Conservation (phyloP, 352 stramenopile genomes). For the Albugo laibachii region DNA sequence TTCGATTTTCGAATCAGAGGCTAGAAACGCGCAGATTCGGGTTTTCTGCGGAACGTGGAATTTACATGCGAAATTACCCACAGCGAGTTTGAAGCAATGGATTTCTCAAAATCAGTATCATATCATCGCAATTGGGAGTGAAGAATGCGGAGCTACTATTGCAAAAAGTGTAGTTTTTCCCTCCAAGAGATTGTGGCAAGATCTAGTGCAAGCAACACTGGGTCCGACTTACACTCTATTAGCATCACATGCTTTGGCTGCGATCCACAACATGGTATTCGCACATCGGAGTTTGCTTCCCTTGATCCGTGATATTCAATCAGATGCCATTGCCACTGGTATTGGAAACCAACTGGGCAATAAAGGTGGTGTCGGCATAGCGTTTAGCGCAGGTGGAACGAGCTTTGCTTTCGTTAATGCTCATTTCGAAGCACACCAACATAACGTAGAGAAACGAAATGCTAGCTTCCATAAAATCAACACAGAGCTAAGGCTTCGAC, state of each 20-base stretch:
- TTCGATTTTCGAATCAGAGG: neutral
- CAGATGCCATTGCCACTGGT: constrained; percentile 81
- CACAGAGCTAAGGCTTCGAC: constrained; percentile 29
- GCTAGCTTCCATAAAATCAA: constrained; percentile 81
- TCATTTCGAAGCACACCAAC: constrained; percentile 89
- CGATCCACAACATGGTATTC: constrained; percentile 89
- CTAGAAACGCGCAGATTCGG: constrained; percentile 15
- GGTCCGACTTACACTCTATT: constrained; percentile 77
- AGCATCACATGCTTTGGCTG: constrained; percentile 78
- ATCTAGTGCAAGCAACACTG: constrained; percentile 31
- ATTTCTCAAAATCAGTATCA: constrained; percentile 72
- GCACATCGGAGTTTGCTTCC: constrained; percentile 70
- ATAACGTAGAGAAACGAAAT: constrained; percentile 74
- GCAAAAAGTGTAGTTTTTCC: constrained; percentile 86
- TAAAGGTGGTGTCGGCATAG: constrained; percentile 87
- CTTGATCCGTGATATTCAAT: constrained; percentile 74
- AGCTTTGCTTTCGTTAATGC: constrained; percentile 84
- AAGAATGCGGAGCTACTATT: constrained; percentile 89
- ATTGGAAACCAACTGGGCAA: constrained; percentile 91
- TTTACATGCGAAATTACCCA: constrained; percentile 53
- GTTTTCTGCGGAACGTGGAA: constrained; percentile 78
- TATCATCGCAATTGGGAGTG: constrained; percentile 72
- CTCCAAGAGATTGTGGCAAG: constrained; percentile 70
- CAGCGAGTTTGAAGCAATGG: constrained; percentile 29
- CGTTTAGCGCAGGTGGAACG: constrained; percentile 53